Evolutionary conservation across 2,329 filamentous ascomycete genomes (phyloP).

Genomic region (Fusarium sp.): DNA sequence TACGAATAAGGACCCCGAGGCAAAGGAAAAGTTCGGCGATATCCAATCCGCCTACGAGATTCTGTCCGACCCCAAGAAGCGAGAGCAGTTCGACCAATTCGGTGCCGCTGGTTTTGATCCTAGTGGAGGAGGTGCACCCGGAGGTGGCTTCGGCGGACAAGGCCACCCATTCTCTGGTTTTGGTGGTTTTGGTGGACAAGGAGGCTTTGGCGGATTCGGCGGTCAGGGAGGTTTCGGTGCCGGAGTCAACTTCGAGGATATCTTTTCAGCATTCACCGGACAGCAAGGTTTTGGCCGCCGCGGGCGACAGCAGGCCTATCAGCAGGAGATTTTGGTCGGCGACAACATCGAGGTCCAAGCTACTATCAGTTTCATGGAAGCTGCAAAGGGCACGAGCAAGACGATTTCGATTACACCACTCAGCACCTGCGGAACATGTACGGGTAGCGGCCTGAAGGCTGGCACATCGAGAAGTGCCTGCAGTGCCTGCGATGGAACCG

Average conservation of each 20-base stretch:
- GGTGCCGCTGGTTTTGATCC: slow-evolving; percentile 91
- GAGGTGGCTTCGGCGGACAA: slow-evolving; percentile 74
- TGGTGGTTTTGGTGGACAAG: slow-evolving; percentile 44
- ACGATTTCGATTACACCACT: slow-evolving; percentile 90
- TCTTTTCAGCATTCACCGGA: slow-evolving; percentile 89
- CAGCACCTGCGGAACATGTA: slow-evolving; percentile 85
- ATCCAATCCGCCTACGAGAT: slow-evolving; percentile 96
- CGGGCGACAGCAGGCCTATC: slow-evolving; percentile 73
- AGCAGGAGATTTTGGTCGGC: slow-evolving; percentile 86
- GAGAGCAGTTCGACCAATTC: slow-evolving; percentile 91
- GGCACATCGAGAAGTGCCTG: slow-evolving; percentile 83
- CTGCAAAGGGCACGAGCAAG: slow-evolving; percentile 90
- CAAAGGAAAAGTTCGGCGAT: slow-evolving; percentile 95
- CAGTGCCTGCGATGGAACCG: slow-evolving; percentile 86
- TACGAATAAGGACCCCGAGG: slow-evolving; percentile 94
- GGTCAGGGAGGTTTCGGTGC: slow-evolving; percentile 78
- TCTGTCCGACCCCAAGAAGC: slow-evolving; percentile 92
- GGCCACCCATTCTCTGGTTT: slow-evolving; percentile 76
- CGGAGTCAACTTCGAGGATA: slow-evolving; percentile 95
- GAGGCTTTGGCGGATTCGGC: slow-evolving; percentile 40
- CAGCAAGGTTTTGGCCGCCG: slow-evolving; percentile 67
- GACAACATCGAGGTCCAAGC: slow-evolving; percentile 97
- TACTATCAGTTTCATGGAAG: slow-evolving; percentile 95
- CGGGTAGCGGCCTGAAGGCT: slow-evolving; percentile 86
- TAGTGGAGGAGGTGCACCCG: slow-evolving; percentile 71